These are phyloP conservation scores for Pythium volutum DNA, from an alignment of 352 stramenopile genomes.

Conservation along the genomic window DNA sequence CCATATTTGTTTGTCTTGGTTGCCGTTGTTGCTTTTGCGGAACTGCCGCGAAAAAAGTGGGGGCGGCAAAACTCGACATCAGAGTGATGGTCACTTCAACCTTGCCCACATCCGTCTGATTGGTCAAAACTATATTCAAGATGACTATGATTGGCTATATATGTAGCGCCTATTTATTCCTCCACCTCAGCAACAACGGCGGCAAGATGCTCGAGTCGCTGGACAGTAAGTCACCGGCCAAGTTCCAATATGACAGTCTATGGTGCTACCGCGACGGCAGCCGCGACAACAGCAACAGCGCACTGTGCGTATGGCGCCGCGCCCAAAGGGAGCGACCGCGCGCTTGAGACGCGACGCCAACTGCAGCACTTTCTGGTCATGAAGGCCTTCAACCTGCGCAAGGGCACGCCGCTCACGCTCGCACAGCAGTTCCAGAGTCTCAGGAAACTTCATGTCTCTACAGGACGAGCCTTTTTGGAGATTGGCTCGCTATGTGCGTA, in stretches of 20 bases:
- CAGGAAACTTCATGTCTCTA: conserved; percentile 23
- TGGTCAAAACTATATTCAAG: background rate
- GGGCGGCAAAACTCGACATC: background rate
- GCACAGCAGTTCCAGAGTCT: conserved; percentile 66
- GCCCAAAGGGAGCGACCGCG: conserved; percentile 8
- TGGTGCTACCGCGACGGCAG: background rate
- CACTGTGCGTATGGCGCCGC: background rate
- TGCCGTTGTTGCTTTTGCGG: background rate
- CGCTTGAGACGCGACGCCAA: conserved; percentile 44
- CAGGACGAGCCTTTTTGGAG: conserved; percentile 36
- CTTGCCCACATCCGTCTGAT: background rate
- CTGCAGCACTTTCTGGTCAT: conserved; percentile 79
- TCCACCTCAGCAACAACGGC: too few relatives aligned
- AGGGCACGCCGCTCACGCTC: conserved; percentile 46
- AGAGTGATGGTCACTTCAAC: conserved; percentile 26
- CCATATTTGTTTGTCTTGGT: conserved; percentile 14
- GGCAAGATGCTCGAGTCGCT: too few relatives aligned
- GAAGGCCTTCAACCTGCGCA: conserved; percentile 79
- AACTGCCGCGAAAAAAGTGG: background rate
- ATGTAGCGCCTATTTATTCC: too few relatives aligned
- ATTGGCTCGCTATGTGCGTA: conserved; percentile 67
- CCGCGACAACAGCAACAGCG: background rate
- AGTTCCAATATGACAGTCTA: background rate
- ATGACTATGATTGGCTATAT: too few relatives aligned
- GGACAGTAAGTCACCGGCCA: too few relatives aligned